Base-by-base conservation (phyloP, 2,329 filamentous ascomycete species). In the Ilyonectria sp. region DNA sequence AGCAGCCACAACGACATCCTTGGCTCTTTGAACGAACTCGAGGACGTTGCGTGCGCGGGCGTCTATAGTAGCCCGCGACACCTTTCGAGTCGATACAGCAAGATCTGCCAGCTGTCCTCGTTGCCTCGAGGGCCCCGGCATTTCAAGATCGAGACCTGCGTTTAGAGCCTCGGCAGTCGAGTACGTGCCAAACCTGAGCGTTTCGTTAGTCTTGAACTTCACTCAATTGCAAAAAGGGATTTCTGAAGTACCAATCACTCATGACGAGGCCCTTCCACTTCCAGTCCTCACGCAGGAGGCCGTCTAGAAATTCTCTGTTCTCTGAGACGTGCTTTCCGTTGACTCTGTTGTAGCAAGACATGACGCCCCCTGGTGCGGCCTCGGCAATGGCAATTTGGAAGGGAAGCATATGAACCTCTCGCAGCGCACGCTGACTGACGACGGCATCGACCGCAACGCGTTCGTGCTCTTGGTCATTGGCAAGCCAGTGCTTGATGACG, bases 341-440 rank as follows among this genome's bases (percentile, higher is more conserved):
- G 31, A 85, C 77, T 43, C 78, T 80, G 54, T 82, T 83, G 65
- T 84, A 85, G 11, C 80, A 77, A 4, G 82, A 80, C 83, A 84
- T 85, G 61, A 83, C 74, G n/a, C 78, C 79, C 29, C 79, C 77
- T 1, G 82, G 82, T 35, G 77, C 75, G 2, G 76, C 77, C 33
- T 82, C 73, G 54, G 78, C 77, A 11, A 82, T 70, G 3, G 81
- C 81, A 31, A 84, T 78, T 67, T 84, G 78, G 66, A 84, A 84
- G 0, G 83, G 79, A n/a, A 80, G 71, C 31, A 82, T 71, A 65
- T 84, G 82, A 31, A 84, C 79, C 68, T 77, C 76, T 1, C 63
- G 13, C 8, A 66, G 47, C 4, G 58, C 63, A 2, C 63, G 58
- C 8, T 62, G 52, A 13, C 23, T 55, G 10, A 54, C 40, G 5